Evolutionary conservation across 2,329 filamentous ascomycete species (phyloP).

Genomic region (Pseudogymnoascus destructans): DNA sequence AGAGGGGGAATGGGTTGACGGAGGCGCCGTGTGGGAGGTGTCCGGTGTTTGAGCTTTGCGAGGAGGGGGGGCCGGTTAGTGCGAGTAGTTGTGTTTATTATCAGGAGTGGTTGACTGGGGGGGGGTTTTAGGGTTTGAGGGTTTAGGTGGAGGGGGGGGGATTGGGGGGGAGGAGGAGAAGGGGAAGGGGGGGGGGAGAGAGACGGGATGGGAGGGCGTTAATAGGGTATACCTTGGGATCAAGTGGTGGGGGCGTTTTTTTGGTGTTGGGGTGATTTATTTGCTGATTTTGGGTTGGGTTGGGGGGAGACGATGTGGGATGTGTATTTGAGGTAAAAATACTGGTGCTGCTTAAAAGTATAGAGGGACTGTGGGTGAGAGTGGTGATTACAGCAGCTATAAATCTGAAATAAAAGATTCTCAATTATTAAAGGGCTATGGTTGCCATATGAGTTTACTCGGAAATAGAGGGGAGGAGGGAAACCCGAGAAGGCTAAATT

Average conservation of each 20-base stretch:
- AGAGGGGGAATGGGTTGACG: constrained; percentile 41
- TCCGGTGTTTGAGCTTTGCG: constrained; percentile 85
- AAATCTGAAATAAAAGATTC: not conserved
- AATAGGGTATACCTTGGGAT: not conserved
- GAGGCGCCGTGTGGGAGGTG: constrained; percentile 85
- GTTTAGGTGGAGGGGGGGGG: no score
- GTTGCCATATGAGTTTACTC: not conserved
- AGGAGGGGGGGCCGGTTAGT: constrained; percentile 80
- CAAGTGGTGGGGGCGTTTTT: not conserved
- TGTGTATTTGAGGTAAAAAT: not conserved
- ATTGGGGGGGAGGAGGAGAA: not conserved
- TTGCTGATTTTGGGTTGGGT: not conserved
- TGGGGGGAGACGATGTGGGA: not conserved
- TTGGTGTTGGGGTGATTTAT: not conserved
- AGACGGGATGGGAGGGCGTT: not conserved
- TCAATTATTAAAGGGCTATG: not conserved
- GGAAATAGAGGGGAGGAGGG: not conserved
- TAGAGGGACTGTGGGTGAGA: not conserved
- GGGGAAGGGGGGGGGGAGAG: not conserved
- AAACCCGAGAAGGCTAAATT: no score
- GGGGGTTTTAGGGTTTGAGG: not conserved
- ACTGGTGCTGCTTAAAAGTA: not conserved
- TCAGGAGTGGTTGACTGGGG: constrained; percentile 48
- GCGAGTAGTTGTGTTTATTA: constrained; percentile 89
- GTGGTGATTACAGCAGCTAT: not conserved